phyloP scores from a whole-genome alignment of 1,284 basidiomycete genomes.

The Apiotrichum gracile region DNA sequence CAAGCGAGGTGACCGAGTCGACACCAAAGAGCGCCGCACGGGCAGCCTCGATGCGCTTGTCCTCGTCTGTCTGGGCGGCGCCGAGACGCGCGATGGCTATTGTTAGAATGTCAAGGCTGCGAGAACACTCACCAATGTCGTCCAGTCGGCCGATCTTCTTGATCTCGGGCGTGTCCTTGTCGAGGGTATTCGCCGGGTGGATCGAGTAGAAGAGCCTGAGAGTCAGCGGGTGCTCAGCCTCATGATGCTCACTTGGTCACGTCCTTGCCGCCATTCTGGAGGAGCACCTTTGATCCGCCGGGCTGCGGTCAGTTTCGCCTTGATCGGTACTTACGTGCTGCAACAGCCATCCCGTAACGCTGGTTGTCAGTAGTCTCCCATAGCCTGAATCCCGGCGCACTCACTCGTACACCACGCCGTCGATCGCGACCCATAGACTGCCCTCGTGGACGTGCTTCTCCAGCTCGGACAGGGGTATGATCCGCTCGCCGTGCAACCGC shows the following conservation, averaged over 20 bases:
- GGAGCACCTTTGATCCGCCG: slow-evolving; percentile 30
- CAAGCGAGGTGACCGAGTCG: slow-evolving; percentile 29
- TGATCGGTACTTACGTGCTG: slow-evolving; percentile 13
- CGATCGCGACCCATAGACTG: slow-evolving; percentile 33
- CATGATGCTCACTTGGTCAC: slow-evolving; percentile 18
- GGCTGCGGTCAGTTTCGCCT: slow-evolving; percentile 16
- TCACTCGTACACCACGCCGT: slow-evolving; percentile 36
- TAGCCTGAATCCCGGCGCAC: not conserved
- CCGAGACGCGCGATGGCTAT: not conserved
- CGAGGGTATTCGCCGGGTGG: slow-evolving; percentile 23
- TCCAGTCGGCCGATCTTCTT: slow-evolving; percentile 23
- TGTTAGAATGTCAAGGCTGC: not conserved
- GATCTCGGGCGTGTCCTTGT: slow-evolving; percentile 18
- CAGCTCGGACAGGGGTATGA: slow-evolving; percentile 20
- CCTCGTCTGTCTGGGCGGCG: slow-evolving; percentile 9
- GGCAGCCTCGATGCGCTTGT: slow-evolving; percentile 19
- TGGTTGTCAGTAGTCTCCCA: slow-evolving; percentile 11
- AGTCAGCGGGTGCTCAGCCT: not conserved
- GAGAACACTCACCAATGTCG: slow-evolving; percentile 14
- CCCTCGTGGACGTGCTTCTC: slow-evolving; percentile 20
- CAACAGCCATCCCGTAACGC: slow-evolving; percentile 26
- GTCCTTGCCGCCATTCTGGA: slow-evolving; percentile 32
- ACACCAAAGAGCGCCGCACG: slow-evolving; percentile 27
- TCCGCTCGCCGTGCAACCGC: slow-evolving; percentile 1
- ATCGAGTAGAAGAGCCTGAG: slow-evolving; percentile 23